Percentiles rank a stretch among this genome's conserved stretches.
These are phyloP conservation scores for Odontarrhena argentea DNA, from an alignment of 345 rosid genomes.

Conservation along the genomic window DNA sequence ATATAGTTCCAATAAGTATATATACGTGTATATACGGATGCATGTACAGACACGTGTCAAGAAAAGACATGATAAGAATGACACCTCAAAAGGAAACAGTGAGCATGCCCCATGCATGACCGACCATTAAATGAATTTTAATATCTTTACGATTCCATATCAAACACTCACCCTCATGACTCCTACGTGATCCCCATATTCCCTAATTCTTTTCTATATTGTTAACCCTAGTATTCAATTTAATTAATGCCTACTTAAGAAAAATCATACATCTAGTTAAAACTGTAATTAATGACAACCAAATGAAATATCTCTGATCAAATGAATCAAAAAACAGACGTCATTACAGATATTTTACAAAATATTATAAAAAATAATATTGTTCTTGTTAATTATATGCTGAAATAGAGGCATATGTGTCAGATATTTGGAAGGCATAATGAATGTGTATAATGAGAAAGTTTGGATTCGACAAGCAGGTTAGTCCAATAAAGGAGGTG, in stretches of 20 bases:
- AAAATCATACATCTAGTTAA: no score
- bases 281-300: no score
- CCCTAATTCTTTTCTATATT: not conserved
- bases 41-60: conserved; percentile 22
- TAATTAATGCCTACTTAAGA: no score
- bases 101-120: conserved; percentile 41
- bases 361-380: no score
- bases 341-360: no score
- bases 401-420: conserved; percentile 22
- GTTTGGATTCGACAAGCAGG: conserved; percentile 8
- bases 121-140: conserved; percentile 30
- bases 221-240: not conserved
- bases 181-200: conserved; percentile 35
- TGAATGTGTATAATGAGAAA: conserved; percentile 29
- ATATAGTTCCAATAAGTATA: not conserved
- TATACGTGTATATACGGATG: conserved; percentile 14
- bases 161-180: conserved; percentile 27
- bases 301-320: no score
- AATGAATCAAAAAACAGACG: no score
- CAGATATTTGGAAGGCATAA: conserved; percentile 23
- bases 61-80: conserved; percentile 28
- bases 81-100: conserved; percentile 42
- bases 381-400: not conserved
- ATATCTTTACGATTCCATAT: conserved; percentile 31
- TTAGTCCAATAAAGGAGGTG: conserved; percentile 20